Base-by-base conservation (phyloP, 345 rosid species). In the Anastatica hierochuntica region DNA sequence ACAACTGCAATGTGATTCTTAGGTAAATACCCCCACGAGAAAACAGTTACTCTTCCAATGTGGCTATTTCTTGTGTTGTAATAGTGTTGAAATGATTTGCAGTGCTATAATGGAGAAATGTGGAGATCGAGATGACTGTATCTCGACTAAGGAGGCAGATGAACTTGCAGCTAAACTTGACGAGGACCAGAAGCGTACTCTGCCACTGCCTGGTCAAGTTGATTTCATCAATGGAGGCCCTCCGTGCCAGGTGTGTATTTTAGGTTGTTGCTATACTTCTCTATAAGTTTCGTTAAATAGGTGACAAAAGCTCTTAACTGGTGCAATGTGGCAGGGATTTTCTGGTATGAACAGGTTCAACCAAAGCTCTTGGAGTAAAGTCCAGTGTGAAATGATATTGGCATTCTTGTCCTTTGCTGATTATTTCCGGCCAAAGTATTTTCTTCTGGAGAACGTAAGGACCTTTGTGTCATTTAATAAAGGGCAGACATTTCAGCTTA, bases 191-290 rank as follows among this genome's bases (percentile, higher is more conserved):
- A 69, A 68, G 52, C 58, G 53, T 49, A 37, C 51, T 49, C 40
- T 77, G 55, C 82, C 79, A 42, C 21, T 60, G 13, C 82, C 79
- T 11, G 92, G 98, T 17, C 77, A 80, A 43, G 98, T 90, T 17
- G 96, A 90, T 49, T 90, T 90, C 64, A 90, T 90, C 69, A 84
- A 75, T 21, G 96, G 98, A 33, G 98, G 98, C 18, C 98, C 96
- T 67, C 96, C 98, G 20, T 90, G 98, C 60, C 98, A 90, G 82
- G 96, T 84, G 61, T 15, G 21, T 53, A 53, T 29, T 1, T 40
- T 9, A 31, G 34, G 38, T 15, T 40, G 19, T 21, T 37, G 36
- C 42, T 20, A 48, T 19, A 47, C 15, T 56, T 16, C 20, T 31
- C 2, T 20, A 16, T 20, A 38, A 1, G 5, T 24, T 35, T 50